A percentile compares a stretch with the other conserved stretches of the same genome.
Conservation (phyloP, 2,329 filamentous ascomycete genomes). For the Apiospora kogelbergensis region DNA sequence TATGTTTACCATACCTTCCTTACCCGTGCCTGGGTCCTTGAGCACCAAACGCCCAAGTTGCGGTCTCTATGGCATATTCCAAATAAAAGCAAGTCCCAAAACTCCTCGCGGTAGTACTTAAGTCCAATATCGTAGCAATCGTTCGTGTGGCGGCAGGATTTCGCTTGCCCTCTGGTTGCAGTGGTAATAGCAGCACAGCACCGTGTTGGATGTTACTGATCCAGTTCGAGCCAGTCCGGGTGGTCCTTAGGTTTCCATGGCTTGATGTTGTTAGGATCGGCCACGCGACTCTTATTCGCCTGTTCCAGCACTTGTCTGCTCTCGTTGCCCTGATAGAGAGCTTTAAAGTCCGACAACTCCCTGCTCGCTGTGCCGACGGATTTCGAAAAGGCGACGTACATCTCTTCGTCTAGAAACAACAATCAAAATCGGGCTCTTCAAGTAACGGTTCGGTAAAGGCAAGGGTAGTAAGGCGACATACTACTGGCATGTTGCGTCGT, state of each 20-base stretch:
- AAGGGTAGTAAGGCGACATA: constrained; percentile 34
- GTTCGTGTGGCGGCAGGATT: background rate
- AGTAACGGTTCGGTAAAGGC: background rate
- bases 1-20: background rate
- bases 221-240: constrained; percentile 53
- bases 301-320: constrained; percentile 51
- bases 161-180: background rate
- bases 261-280: constrained; percentile 56
- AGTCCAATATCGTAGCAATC: background rate
- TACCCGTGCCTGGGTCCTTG: background rate
- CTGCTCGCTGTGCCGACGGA: constrained; percentile 46
- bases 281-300: constrained; percentile 51
- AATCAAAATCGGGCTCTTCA: constrained; percentile 15
- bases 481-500: constrained; percentile 49
- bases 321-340: constrained; percentile 46
- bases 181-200: background rate
- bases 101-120: background rate
- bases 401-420: constrained; percentile 44
- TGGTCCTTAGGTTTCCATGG: constrained; percentile 60
- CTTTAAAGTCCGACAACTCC: constrained; percentile 53
- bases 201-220: constrained; percentile 4
- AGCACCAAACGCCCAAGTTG: background rate
- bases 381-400: constrained; percentile 48
- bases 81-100: background rate
- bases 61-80: background rate